Evolutionary conservation across 2,329 filamentous ascomycete species (phyloP).

Genomic region (Xylaria sp.): DNA sequence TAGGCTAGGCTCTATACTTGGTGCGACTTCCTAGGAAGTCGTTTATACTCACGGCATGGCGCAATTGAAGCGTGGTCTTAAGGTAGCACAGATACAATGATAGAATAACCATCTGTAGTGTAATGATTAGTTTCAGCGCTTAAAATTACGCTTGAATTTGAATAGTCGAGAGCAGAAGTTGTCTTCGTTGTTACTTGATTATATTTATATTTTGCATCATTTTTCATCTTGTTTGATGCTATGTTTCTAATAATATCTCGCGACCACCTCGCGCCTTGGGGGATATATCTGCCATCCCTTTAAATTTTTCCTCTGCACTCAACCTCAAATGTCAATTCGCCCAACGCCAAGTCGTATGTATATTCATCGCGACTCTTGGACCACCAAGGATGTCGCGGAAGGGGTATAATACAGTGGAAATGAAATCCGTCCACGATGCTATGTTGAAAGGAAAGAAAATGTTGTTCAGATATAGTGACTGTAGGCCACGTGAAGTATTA

Average conservation of each 20-base stretch:
- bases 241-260: not conserved
- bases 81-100: too few species aligned
- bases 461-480: not conserved
- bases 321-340: conserved; percentile 19
- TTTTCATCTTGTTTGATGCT: not conserved
- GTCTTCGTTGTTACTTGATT: not conserved
- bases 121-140: not conserved
- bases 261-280: not conserved
- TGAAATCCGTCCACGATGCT: conserved; percentile 12
- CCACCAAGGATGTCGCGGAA: conserved; percentile 5
- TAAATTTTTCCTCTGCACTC: conserved; percentile 2
- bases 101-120: not conserved
- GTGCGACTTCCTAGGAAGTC: too few species aligned
- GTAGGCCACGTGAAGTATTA: conserved; percentile 19
- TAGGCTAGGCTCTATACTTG: too few species aligned
- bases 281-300: not conserved
- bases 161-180: not conserved
- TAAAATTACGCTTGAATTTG: not conserved
- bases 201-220: conserved; percentile 10
- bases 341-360: conserved; percentile 29
- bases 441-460: conserved; percentile 22
- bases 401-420: conserved; percentile 34
- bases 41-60: too few species aligned
- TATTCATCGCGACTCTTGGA: conserved; percentile 19
- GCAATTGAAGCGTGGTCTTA: too few species aligned